Conservation (phyloP, 495 filamentous ascomycete species). For the Penicillium dipodomyicola region DNA sequence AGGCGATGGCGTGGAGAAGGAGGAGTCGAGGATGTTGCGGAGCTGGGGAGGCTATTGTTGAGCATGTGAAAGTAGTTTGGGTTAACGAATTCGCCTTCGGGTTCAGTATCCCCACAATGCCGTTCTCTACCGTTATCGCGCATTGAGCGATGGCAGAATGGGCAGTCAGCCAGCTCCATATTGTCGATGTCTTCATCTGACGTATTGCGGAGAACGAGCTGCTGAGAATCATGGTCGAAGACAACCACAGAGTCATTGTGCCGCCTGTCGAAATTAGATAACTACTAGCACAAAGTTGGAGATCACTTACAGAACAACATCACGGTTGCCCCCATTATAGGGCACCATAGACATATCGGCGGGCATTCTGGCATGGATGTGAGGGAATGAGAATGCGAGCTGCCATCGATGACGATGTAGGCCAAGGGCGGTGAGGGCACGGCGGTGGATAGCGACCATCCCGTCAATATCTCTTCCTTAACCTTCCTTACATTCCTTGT, state of each 20-base stretch:
- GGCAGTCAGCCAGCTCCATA: conserved; percentile 66
- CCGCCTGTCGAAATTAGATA: conserved; percentile 55
- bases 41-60: conserved; percentile 56
- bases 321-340: conserved; percentile 45
- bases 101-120: conserved; percentile 31
- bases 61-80: conserved; percentile 95
- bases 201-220: conserved; percentile 73
- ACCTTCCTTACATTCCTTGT: not conserved
- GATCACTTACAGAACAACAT: conserved; percentile 50
- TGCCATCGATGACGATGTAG: conserved; percentile 13
- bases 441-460: not conserved
- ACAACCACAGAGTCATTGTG: conserved; percentile 90
- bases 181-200: conserved; percentile 39
- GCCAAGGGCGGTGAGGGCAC: conserved; percentile 11
- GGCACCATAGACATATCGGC: conserved; percentile 50
- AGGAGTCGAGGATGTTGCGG: conserved; percentile 46
- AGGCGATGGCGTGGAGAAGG: conserved; percentile 54
- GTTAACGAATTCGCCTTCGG: conserved; percentile 70
- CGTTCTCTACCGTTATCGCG: conserved; percentile 46
- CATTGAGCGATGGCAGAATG: conserved; percentile 82
- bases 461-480: not conserved
- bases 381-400: conserved; percentile 4
- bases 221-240: conserved; percentile 78
- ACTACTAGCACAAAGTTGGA: not conserved
- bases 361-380: conserved; percentile 32